Evolutionary conservation across 2,329 filamentous ascomycete genomes (phyloP).

Genomic region (Lachnellula occidentalis): DNA sequence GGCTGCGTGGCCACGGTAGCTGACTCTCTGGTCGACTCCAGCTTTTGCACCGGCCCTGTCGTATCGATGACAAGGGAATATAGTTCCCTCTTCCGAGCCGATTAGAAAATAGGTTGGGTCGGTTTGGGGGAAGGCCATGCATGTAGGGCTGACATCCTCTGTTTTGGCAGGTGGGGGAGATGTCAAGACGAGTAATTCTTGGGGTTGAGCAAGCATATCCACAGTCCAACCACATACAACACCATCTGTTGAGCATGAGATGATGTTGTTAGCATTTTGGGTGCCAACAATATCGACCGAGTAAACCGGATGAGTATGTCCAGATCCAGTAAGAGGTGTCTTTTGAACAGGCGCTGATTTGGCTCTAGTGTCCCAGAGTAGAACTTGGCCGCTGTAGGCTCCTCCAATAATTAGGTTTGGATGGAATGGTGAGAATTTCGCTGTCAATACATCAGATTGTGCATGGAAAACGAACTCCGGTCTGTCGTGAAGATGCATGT

Average conservation of each 20-base stretch:
- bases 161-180: conserved; percentile 83
- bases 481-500: conserved; percentile 85
- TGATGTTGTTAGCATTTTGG: conserved; percentile 97
- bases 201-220: conserved; percentile 94
- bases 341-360: conserved; percentile 89
- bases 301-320: conserved; percentile 95
- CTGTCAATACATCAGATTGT: conserved; percentile 89
- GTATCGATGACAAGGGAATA: conserved; percentile 95
- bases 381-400: conserved; percentile 91
- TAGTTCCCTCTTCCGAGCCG: conserved; percentile 92
- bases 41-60: conserved; percentile 96
- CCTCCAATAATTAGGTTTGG: conserved; percentile 94
- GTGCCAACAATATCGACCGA: conserved; percentile 93
- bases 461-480: conserved; percentile 97
- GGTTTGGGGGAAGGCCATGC: conserved; percentile 87
- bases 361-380: conserved; percentile 93
- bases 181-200: conserved; percentile 84
- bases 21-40: conserved; percentile 82
- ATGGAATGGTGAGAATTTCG: conserved; percentile 98
- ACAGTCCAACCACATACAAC: conserved; percentile 97
- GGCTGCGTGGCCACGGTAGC: conserved; percentile 84
- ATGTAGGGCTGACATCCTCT: conserved; percentile 91
- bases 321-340: conserved; percentile 88
- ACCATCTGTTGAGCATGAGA: conserved; percentile 93
- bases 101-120: conserved; percentile 98